A percentile compares a stretch with the other conserved stretches of the same genome.
These are phyloP conservation scores for Sporothrix euskadiensis DNA, from an alignment of 2,329 filamentous ascomycete genomes.

Conservation along the genomic window DNA sequence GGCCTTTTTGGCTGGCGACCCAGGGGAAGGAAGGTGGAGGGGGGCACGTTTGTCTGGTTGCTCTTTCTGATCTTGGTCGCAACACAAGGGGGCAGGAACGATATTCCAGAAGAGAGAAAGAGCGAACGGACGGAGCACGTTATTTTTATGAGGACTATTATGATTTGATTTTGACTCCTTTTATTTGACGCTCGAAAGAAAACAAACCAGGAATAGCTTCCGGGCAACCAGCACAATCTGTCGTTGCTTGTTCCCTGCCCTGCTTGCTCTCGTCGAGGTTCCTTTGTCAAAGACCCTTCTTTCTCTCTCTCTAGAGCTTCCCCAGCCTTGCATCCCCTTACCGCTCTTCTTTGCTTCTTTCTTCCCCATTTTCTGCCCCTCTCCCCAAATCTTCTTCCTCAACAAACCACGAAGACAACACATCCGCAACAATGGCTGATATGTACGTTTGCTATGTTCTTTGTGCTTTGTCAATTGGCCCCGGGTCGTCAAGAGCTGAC, in stretches of 20 bases:
- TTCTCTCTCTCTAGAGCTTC: constrained; percentile 19
- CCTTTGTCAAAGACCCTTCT: not conserved
- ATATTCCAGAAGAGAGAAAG: not conserved
- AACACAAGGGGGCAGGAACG: constrained; percentile 4
- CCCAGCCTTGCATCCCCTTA: constrained; percentile 16
- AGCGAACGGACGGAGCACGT: constrained; percentile 7
- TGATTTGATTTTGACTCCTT: constrained; percentile 13
- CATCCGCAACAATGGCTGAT: constrained; percentile 26
- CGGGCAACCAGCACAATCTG: constrained; percentile 22
- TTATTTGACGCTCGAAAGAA: not conserved
- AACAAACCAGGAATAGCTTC: constrained; percentile 18
- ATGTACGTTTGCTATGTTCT: constrained; percentile 19
- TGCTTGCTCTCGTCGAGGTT: not conserved
- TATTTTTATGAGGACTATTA: not conserved
- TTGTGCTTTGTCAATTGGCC: not conserved
- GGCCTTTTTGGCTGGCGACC: not conserved
- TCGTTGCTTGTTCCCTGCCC: not conserved
- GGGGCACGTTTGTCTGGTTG: not conserved
- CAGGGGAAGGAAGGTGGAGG: not conserved
- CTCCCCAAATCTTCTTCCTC: not conserved
- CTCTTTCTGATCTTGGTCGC: constrained; percentile 14
- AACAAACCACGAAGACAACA: not conserved
- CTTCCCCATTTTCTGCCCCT: constrained; percentile 4
- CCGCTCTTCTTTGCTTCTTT: constrained; percentile 20
- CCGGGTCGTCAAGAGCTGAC: not conserved